A percentile compares a stretch with the other conserved stretches of the same genome.
These are phyloP conservation scores for Forsythia suspensa DNA, from an alignment of 257 asterid species.

Conservation along the genomic window DNA sequence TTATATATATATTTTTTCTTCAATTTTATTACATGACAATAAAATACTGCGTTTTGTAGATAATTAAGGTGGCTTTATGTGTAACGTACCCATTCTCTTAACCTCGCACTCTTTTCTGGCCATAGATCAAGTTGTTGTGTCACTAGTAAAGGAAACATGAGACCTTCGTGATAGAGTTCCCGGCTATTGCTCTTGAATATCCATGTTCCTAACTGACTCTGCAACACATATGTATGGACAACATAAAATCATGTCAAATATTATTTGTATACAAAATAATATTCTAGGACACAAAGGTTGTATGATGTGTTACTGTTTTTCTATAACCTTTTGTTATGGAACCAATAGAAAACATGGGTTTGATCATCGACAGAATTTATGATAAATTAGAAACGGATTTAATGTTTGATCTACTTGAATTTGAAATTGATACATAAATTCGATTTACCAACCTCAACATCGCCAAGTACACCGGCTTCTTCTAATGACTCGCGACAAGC, in stretches of 20 bases:
- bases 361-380: too few relatives aligned
- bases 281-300: too few relatives aligned
- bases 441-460: slow-evolving; percentile 46
- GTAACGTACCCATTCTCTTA: slow-evolving; percentile 54
- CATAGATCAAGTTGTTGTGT: slow-evolving; percentile 67
- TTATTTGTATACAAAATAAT: too few relatives aligned
- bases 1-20: too few relatives aligned
- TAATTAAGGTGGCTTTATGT: neutral
- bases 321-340: too few relatives aligned
- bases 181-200: slow-evolving; percentile 73
- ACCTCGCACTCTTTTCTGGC: slow-evolving; percentile 61
- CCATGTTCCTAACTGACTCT: slow-evolving; percentile 75
- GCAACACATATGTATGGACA: neutral
- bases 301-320: too few relatives aligned
- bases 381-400: too few relatives aligned
- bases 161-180: slow-evolving; percentile 56
- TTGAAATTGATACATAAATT: neutral
- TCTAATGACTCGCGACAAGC: slow-evolving; percentile 76
- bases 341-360: too few relatives aligned
- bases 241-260: neutral
- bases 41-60: neutral
- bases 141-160: slow-evolving; percentile 73
- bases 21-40: neutral
- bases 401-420: too few relatives aligned
- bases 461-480: slow-evolving; percentile 84